A percentile compares a stretch with the other conserved stretches of the same genome.
Conservation (phyloP, 2,329 filamentous ascomycete genomes). For the Ascochyta viciae-villosae region DNA sequence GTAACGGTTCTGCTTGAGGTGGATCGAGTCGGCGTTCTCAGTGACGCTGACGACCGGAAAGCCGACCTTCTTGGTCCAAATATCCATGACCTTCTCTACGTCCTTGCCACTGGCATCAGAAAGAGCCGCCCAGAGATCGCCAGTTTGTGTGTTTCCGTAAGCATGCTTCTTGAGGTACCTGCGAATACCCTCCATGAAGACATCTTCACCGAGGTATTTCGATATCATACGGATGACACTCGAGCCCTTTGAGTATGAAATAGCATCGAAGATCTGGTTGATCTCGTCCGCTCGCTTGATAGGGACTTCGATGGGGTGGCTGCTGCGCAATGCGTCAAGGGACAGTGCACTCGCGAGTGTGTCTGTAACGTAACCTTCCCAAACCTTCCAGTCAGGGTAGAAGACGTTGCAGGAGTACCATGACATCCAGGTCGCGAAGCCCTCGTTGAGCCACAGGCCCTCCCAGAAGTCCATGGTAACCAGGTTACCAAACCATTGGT, state of each 20-base stretch:
- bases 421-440: conserved; percentile 91
- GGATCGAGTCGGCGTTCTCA: conserved; percentile 75
- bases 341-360: conserved; percentile 87
- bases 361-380: conserved; percentile 93
- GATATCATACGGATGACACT: conserved; percentile 97
- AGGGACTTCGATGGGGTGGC: conserved; percentile 94
- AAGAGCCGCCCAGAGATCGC: conserved; percentile 88
- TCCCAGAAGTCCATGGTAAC: conserved; percentile 99
- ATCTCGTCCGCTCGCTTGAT: conserved; percentile 95
- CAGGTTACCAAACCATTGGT: conserved; percentile 98
- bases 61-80: conserved; percentile 96
- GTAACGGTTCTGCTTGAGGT: conserved; percentile 94
- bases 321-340: conserved; percentile 90
- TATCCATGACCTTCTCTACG: conserved; percentile 87
- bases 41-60: conserved; percentile 90
- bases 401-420: conserved; percentile 94
- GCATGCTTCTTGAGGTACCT: conserved; percentile 94
- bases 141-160: conserved; percentile 93
- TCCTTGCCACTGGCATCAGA: conserved; percentile 90
- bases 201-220: conserved; percentile 89
- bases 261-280: conserved; percentile 97
- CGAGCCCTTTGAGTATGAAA: conserved; percentile 96
- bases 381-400: conserved; percentile 98
- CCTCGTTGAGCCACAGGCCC: conserved; percentile 94
- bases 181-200: conserved; percentile 90